Evolutionary conservation across 2,329 filamentous ascomycete species (phyloP).

Genomic region (Colletotrichum chlorophyti): DNA sequence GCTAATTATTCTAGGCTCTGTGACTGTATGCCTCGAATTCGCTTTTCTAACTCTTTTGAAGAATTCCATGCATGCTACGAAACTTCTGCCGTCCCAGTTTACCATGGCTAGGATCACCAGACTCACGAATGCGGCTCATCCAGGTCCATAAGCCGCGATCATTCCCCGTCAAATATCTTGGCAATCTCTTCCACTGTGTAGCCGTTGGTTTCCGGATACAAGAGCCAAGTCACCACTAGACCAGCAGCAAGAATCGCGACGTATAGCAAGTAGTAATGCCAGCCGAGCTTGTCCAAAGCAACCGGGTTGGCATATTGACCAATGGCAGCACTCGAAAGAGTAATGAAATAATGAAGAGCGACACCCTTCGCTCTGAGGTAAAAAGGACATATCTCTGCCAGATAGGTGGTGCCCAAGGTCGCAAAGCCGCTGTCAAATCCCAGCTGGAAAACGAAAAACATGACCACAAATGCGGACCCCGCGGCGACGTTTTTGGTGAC

Average conservation of each 20-base stretch:
- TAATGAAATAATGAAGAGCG: constrained; percentile 47
- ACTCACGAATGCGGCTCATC: too few species aligned
- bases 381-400: too few species aligned
- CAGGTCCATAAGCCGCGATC: too few species aligned
- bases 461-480: constrained; percentile 40
- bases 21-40: too few species aligned
- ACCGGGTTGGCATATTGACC: constrained; percentile 50
- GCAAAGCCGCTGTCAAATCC: too few species aligned
- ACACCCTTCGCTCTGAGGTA: too few species aligned
- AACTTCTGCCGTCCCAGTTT: too few species aligned
- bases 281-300: constrained; percentile 43
- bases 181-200: constrained; percentile 39
- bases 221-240: constrained; percentile 44
- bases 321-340: constrained; percentile 43
- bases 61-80: too few species aligned
- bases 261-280: constrained; percentile 50
- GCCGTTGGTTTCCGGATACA: constrained; percentile 42
- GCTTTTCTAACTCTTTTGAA: too few species aligned
- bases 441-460: constrained; percentile 40
- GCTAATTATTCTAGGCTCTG: too few species aligned
- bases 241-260: constrained; percentile 38
- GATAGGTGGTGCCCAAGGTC: too few species aligned
- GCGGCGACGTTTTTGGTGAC: constrained; percentile 30
- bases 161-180: constrained; percentile 38
- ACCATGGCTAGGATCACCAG: too few species aligned